These are phyloP conservation scores for Chlorella vulgaris DNA, from an alignment of 139 green algal genomes.

Conservation along the genomic window DNA sequence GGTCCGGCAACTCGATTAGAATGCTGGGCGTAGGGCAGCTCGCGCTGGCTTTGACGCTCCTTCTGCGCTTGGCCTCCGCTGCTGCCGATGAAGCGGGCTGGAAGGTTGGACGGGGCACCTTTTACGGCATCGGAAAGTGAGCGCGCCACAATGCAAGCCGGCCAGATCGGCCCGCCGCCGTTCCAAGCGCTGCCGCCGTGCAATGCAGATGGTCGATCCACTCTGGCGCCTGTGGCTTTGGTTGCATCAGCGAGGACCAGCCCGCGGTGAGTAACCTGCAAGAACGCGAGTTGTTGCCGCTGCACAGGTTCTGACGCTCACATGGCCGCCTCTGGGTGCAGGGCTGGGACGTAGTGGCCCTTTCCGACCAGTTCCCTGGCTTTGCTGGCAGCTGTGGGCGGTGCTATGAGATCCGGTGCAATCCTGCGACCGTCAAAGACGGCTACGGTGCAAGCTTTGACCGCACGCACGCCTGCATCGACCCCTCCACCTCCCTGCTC, in stretches of 20 bases:
- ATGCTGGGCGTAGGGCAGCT: too few relatives aligned
- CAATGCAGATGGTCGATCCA: constrained; percentile 16
- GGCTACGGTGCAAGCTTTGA: constrained; percentile 33
- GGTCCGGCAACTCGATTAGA: too few relatives aligned
- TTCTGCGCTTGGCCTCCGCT: too few relatives aligned
- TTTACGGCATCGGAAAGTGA: too few relatives aligned
- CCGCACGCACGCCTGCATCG: constrained; percentile 17
- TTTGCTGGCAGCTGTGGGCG: neutral
- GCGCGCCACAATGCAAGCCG: neutral
- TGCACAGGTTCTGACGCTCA: neutral
- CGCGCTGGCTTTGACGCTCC: too few relatives aligned
- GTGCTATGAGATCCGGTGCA: constrained; percentile 40
- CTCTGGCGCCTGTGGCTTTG: constrained; percentile 26
- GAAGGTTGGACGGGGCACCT: too few relatives aligned
- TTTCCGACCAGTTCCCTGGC: neutral
- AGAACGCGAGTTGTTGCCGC: neutral
- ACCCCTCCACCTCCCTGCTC: constrained; percentile 21
- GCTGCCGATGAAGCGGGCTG: too few relatives aligned
- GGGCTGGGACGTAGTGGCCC: constrained; percentile 26
- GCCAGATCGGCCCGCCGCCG: neutral
- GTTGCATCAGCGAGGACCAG: constrained; percentile 19
- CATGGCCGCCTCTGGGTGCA: neutral
- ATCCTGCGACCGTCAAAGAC: constrained; percentile 5
- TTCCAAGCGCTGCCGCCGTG: neutral
- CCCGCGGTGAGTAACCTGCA: neutral